Base-by-base conservation (phyloP, 192 early-diverging fungal species). In the Chytriomyces hyalinus region DNA sequence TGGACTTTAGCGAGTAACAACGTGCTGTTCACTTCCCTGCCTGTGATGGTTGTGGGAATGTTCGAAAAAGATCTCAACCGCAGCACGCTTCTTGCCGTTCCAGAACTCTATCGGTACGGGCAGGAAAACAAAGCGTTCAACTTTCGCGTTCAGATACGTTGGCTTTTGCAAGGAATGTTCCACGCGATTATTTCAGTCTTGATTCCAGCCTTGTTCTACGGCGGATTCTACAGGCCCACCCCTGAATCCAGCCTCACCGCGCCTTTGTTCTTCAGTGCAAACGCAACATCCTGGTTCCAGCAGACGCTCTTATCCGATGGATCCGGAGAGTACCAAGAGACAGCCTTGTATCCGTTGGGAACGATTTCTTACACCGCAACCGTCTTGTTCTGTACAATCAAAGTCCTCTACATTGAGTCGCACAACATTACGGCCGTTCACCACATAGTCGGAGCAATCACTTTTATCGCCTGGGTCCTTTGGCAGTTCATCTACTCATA, bases 1-100 rank as follows among this genome's bases (percentile, higher is more conserved):
- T 93, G 91, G 90, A 93, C 92, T 8, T 82, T 95, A 24, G 88
- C 91, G 5, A 86, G 94, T 79, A 94, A 93, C 87, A 93, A 94
- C 80, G 93, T 92, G 11, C 70, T 94, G 72, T 96, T 94, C 79
- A 91, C 92, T 9, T 91, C 91, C 0, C 83, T 94, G 53, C 93
- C 93, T 0, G 93, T 94, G 4, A 88, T 94, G 57, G 89, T 91
- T 5, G 88, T 93, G n/a, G 78, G 78, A 48, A 67, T 93, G 67
- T 94, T 95, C 81, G 94, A 95, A 81, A 91, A 92, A 76, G 93
- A 95, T 75, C 78, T 95, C 78, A 88, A 89, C 65, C 83, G 83
- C 0, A 83, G 83, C 20, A 92, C 90, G 0, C 67, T 94, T 46
- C 49, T 92, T 63, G 83, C 83, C 7, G 87, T 91, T 47, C 94